A percentile compares a stretch with the other conserved stretches of the same genome.
phyloP scores from a whole-genome alignment of 1,284 basidiomycete genomes.

The Marasmius tenuissimus region DNA sequence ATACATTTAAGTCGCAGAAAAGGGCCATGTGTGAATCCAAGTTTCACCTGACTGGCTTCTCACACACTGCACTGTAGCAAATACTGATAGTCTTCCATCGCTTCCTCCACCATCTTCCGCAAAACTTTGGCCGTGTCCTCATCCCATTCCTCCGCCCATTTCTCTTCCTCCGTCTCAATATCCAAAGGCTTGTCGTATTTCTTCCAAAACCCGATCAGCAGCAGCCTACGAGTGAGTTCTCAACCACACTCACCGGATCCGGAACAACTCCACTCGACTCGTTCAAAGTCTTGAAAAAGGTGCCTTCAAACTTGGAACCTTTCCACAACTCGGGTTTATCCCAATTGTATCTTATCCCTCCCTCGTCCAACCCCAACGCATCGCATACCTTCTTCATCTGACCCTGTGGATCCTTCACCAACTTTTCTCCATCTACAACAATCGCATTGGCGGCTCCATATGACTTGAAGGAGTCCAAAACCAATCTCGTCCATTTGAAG shows the following conservation, averaged over 20 bases:
- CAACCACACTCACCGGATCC: not conserved
- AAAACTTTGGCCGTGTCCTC: not conserved
- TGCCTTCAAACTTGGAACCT: not conserved
- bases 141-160: not conserved
- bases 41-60: too few species aligned
- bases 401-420: not conserved
- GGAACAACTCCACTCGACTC: not conserved
- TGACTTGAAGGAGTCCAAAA: too few species aligned
- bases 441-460: not conserved
- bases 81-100: not conserved
- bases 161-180: not conserved
- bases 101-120: not conserved
- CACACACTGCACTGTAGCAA: not conserved
- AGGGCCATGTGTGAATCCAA: too few species aligned
- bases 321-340: not conserved
- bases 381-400: not conserved
- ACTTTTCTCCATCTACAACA: not conserved
- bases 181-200: not conserved
- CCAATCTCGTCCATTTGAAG: too few species aligned
- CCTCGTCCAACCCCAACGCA: not conserved
- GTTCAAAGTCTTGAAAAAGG: not conserved
- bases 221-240: not conserved
- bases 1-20: too few species aligned
- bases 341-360: not conserved
- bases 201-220: not conserved